phyloP scores from a whole-genome alignment of 106 monocot genomes.

The Narthecium ossifragum region DNA sequence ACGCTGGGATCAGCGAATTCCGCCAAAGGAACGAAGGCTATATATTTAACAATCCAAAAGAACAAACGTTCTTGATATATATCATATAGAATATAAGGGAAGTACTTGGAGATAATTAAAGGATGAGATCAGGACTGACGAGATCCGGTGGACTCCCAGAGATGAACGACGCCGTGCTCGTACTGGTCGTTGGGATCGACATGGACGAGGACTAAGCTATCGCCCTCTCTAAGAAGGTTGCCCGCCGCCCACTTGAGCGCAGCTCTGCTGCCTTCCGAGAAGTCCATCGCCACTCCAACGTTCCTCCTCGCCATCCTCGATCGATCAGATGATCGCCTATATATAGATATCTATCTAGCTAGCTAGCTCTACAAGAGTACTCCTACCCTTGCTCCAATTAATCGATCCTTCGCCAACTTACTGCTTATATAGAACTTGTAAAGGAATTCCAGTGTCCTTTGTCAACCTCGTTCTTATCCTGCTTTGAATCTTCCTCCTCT shows the following conservation, averaged over 20 bases:
- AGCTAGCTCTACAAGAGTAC: background rate
- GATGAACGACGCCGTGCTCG: conserved; percentile 19
- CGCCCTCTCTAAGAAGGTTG: conserved; percentile 22
- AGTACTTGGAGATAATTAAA: background rate
- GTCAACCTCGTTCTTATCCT: too few species aligned
- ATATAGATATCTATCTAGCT: too few species aligned
- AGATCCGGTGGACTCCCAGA: conserved; percentile 22
- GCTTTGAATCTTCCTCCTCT: too few species aligned
- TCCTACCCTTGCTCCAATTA: background rate
- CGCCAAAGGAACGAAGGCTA: conserved; percentile 24
- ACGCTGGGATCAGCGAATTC: conserved; percentile 18
- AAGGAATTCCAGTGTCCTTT: too few species aligned
- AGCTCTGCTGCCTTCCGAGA: conserved; percentile 39
- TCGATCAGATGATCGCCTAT: too few species aligned
- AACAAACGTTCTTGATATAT: background rate
- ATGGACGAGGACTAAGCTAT: conserved; percentile 24
- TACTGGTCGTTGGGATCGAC: conserved; percentile 7
- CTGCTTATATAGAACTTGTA: background rate
- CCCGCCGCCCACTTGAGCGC: conserved; percentile 34
- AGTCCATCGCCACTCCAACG: conserved; percentile 39
- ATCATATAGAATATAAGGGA: background rate
- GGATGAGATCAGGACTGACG: conserved; percentile 1
- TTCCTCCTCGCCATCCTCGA: conserved; percentile 9
- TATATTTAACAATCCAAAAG: background rate
- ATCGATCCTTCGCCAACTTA: background rate